phyloP scores from a whole-genome alignment of 176 grass and related monocot genomes.

The Musa schizocarpa region DNA sequence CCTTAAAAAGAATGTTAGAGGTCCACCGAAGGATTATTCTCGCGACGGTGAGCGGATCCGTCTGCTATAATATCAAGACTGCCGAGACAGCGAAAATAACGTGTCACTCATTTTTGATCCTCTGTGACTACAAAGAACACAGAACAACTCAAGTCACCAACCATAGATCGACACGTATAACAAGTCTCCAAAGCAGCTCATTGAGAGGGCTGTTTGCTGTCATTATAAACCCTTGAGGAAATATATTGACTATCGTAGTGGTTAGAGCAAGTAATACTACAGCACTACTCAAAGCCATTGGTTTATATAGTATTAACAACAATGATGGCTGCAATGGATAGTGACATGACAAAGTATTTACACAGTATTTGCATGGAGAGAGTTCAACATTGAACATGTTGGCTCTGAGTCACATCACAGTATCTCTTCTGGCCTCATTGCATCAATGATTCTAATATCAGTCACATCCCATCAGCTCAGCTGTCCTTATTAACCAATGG shows the following conservation, averaged over 20 bases:
- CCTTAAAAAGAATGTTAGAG: background rate
- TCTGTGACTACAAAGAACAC: background rate
- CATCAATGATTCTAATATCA: no score
- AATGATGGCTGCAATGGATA: no score
- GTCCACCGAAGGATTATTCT: background rate
- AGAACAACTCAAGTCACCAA: background rate
- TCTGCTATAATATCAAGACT: background rate
- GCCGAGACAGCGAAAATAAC: background rate
- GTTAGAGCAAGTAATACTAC: background rate
- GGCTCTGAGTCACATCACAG: no score
- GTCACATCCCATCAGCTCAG: no score
- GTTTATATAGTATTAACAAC: no score
- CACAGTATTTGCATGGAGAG: no score
- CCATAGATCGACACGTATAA: background rate
- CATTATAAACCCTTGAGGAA: background rate
- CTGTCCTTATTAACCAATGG: no score
- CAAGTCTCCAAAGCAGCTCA: background rate
- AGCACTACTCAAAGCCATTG: no score
- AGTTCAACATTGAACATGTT: no score
- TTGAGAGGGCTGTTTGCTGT: background rate
- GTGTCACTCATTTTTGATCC: background rate
- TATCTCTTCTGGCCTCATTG: no score
- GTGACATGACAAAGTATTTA: no score
- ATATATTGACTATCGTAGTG: background rate
- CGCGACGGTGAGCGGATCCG: background rate